Evolutionary conservation across 2,329 filamentous ascomycete species (phyloP).

Genomic region (Xylariales sp.): DNA sequence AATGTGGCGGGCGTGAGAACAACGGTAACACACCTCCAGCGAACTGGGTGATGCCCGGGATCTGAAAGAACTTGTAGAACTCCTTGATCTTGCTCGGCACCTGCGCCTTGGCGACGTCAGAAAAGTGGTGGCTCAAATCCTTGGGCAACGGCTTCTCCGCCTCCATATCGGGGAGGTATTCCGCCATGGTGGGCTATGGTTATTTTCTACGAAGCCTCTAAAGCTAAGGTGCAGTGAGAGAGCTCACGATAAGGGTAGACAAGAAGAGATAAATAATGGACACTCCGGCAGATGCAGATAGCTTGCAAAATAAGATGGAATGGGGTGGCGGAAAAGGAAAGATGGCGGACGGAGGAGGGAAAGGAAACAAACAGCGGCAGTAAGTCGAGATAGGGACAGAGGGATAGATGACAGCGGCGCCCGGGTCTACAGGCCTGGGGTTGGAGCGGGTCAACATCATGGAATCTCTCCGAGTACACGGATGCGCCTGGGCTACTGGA

Average conservation of each 20-base stretch:
- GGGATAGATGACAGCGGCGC: no score
- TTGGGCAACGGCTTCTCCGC: slow-evolving; percentile 45
- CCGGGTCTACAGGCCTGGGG: no score
- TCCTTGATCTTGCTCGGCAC: slow-evolving; percentile 66
- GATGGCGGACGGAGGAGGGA: no score
- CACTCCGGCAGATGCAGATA: no score
- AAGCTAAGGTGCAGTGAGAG: background rate
- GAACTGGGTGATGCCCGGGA: slow-evolving; percentile 58
- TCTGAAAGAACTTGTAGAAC: slow-evolving; percentile 80
- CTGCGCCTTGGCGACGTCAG: slow-evolving; percentile 62
- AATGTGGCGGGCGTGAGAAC: slow-evolving; percentile 5
- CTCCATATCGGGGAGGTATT: slow-evolving; percentile 10
- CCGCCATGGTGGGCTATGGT: slow-evolving; percentile 1
- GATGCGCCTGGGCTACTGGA: no score
- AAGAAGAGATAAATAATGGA: background rate
- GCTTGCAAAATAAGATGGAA: no score
- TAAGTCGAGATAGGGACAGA: no score
- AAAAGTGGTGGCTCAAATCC: slow-evolving; percentile 78
- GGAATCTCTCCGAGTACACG: no score
- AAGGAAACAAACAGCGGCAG: no score
- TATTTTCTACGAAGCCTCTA: no score
- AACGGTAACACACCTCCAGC: slow-evolving; percentile 46
- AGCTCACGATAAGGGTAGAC: background rate
- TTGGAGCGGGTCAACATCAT: no score
- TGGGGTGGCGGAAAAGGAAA: no score